Conservation (phyloP, 208 protist genomes). For the Leishmania guyanensis region DNA sequence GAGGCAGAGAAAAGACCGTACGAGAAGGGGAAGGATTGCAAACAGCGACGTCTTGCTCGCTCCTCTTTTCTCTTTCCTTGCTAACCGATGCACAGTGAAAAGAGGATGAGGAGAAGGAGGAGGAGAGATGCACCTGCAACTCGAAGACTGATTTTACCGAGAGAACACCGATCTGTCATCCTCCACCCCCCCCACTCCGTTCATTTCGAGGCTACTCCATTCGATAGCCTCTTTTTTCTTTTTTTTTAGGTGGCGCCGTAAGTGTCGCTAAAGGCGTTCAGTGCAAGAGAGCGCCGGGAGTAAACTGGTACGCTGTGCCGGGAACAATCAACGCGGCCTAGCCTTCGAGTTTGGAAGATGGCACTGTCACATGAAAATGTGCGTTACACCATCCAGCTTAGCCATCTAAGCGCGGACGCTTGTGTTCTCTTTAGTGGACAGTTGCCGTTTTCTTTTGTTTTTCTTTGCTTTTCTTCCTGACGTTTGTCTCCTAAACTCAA, state of each 20-base stretch:
- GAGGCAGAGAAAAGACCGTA: neutral
- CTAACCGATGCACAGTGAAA: neutral
- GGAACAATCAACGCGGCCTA: neutral
- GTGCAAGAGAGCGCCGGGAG: neutral
- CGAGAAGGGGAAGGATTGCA: neutral
- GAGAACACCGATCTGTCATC: neutral
- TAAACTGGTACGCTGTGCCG: neutral
- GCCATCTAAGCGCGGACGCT: neutral
- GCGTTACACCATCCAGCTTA: neutral
- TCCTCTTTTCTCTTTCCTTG: neutral
- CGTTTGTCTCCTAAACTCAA: neutral
- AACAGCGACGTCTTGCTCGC: neutral
- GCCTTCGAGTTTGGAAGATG: neutral
- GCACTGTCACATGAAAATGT: neutral
- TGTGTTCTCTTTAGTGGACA: neutral
- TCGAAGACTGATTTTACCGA: neutral
- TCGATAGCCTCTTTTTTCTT: neutral
- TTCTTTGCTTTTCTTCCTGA: neutral
- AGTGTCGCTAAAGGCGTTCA: neutral
- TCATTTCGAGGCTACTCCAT: neutral
- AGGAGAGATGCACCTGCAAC: neutral
- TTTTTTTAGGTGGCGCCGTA: neutral
- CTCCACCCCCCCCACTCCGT: neutral
- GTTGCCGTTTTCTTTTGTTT: neutral
- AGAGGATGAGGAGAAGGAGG: neutral